Evolutionary conservation across 2,329 filamentous ascomycete genomes (phyloP).

Genomic region (Calonectria pauciramosa): DNA sequence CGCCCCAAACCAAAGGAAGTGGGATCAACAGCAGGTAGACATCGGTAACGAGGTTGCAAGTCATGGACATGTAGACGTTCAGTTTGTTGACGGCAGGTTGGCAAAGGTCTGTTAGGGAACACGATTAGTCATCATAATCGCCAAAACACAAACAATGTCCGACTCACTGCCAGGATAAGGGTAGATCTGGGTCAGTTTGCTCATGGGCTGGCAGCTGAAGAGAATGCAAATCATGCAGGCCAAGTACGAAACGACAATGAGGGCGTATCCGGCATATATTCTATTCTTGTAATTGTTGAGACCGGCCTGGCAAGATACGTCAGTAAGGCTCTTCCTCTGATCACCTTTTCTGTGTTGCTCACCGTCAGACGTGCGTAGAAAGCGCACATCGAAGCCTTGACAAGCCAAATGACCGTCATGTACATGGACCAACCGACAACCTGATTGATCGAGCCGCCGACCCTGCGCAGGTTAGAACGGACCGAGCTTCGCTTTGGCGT

Average conservation of each 20-base stretch:
- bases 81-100: constrained; percentile 14
- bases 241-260: not conserved
- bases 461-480: not conserved
- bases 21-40: not conserved
- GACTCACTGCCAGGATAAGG: constrained; percentile 20
- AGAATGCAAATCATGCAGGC: not conserved
- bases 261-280: not conserved
- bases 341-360: not conserved
- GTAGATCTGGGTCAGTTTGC: constrained; percentile 15
- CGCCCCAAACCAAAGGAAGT: not conserved
- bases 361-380: constrained; percentile 14
- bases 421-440: constrained; percentile 15
- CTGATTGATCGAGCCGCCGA: constrained; percentile 16
- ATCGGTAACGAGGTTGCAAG: not conserved
- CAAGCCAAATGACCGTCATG: constrained; percentile 10
- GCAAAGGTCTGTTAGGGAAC: not conserved
- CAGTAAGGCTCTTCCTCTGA: not conserved
- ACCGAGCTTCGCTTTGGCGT: not conserved
- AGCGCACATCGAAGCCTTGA: constrained; percentile 19
- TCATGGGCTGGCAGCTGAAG: constrained; percentile 8
- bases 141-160: not conserved
- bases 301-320: not conserved
- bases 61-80: not conserved
- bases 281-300: not conserved
- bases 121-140: not conserved